Percentiles rank a stretch among this genome's conserved stretches.
Conservation (phyloP, 768 basidiomycete species). For the Mycena alexandri region DNA sequence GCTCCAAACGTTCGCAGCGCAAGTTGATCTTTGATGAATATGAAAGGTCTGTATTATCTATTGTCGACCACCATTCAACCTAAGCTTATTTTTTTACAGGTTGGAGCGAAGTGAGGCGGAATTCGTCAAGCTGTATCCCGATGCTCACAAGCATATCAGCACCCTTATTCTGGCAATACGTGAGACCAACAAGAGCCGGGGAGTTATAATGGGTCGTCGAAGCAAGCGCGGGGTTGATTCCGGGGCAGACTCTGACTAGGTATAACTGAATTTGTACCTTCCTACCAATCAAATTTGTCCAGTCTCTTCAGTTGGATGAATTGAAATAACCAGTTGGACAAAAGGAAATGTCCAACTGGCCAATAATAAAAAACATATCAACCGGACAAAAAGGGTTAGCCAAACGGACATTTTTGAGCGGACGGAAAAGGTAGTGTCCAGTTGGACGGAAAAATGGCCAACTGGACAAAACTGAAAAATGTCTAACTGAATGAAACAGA, state of each 20-base stretch:
- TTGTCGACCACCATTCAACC: too few species aligned
- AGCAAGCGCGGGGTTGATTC: neutral
- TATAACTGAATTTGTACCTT: too few species aligned
- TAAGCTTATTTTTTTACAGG: neutral
- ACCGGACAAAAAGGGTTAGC: too few species aligned
- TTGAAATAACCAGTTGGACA: too few species aligned
- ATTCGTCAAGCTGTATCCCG: slow-evolving; percentile 3
- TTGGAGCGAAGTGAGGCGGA: neutral
- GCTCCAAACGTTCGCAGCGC: slow-evolving; percentile 12
- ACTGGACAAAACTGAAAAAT: neutral
- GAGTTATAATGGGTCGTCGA: neutral
- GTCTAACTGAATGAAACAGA: neutral
- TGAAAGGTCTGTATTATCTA: neutral
- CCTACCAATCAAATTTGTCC: too few species aligned
- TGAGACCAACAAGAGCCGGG: slow-evolving; percentile 3
- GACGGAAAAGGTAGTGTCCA: too few species aligned
- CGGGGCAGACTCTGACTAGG: too few species aligned
- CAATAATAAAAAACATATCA: too few species aligned
- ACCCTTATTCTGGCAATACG: slow-evolving; percentile 1
- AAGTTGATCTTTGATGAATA: slow-evolving; percentile 17
- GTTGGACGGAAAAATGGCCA: neutral
- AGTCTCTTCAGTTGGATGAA: too few species aligned
- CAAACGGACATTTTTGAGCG: too few species aligned
- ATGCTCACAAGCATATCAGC: neutral
- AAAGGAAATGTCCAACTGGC: neutral